Evolutionary conservation across 225 moss, liverwort and hornwort species (phyloP).

Genomic region (Marchantia paleacea): DNA sequence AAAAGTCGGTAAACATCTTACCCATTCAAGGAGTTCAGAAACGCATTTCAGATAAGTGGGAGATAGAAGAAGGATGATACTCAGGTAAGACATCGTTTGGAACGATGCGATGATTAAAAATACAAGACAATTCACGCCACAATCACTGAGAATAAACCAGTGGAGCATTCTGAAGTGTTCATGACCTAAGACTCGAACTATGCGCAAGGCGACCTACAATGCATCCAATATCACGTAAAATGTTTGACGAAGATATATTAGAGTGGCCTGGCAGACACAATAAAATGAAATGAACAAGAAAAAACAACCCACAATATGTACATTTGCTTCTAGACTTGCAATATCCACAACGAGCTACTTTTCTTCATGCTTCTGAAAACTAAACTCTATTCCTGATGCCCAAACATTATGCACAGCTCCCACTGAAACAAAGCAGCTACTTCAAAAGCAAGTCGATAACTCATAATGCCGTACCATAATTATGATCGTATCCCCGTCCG

Average conservation of each 20-base stretch:
- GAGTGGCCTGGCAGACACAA: not conserved
- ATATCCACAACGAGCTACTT: not conserved
- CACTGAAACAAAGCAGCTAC: not conserved
- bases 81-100: too few species aligned
- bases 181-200: not conserved
- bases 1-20: too few species aligned
- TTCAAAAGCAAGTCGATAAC: not conserved
- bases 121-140: too few species aligned
- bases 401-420: too few species aligned
- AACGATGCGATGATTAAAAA: too few species aligned
- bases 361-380: too few species aligned
- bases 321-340: not conserved
- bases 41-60: too few species aligned
- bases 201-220: not conserved
- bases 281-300: not conserved
- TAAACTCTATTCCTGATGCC: too few species aligned
- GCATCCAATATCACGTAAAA: not conserved
- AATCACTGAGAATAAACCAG: too few species aligned
- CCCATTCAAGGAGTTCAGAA: too few species aligned
- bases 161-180: too few species aligned
- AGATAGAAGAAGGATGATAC: too few species aligned
- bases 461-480: constrained; percentile 52
- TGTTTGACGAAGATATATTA: not conserved
- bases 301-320: not conserved
- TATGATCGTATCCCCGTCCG: constrained; percentile 85